Evolutionary conservation across 228 moss, liverwort and hornwort species (phyloP), one percentile per base, ranked within the genome.

Genomic region (Sphagnum fallax): DNA sequence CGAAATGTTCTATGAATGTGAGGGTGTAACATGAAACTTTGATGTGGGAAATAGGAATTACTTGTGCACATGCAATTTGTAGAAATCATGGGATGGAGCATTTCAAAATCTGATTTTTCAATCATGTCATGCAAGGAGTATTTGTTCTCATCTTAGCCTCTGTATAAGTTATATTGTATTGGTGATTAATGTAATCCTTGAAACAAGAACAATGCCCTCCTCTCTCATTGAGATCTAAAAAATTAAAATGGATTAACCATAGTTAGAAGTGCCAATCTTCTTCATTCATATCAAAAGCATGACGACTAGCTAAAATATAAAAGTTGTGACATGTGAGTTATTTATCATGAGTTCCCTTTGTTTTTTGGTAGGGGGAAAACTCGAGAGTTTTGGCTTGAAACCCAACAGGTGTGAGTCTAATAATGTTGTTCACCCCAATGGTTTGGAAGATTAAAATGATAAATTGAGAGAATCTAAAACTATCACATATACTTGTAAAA

Each of bases 1-100:
- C 2, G 2, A 32, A 32, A 32, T 32, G 32, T 32, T 32, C 32
- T 32, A 32, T 32, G 2, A 32, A 32, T 32, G 32, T 32, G 32
- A 32, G 32, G 32, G 32, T 53, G 69, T 60, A 53, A 47, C n/a
- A 60, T 75, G 14, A 50, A 18, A 60, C 11, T 8, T 13, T 61
- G 52, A 59, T 5, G 2, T 51, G 10, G 65, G 52, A 49, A 59
- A 51, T 12, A 85, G 85, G 77, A 79, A 63, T 73, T 73, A 66
- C 68, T 85, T 47, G 32, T 85, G 65, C 81, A 79, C 70, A 69
- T 82, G 67, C 81, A 74, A 15, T 85, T 71, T 71, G 70, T 76
- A 52, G 79, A 85, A 61, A 85, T 82, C 77, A 73, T 79, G 68
- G 81, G 85, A 70, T 85, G 85, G 85, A 81, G 75, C 11, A 74